Base-by-base conservation (phyloP, 2,329 filamentous ascomycete genomes). In the Ophiocordyceps camponoti-floridani region DNA sequence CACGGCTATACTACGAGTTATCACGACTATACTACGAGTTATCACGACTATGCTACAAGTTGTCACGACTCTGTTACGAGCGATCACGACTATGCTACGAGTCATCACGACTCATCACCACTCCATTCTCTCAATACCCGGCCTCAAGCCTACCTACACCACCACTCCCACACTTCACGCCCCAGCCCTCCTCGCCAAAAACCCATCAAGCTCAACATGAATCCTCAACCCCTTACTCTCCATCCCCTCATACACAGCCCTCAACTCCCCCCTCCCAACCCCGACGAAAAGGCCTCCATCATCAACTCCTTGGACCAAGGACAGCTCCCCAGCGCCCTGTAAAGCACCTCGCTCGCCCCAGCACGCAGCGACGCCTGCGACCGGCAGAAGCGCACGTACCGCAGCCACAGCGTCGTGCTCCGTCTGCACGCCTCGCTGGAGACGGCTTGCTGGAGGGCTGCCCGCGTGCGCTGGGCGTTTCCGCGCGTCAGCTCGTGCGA, bases 371-470 rank as follows among this genome's bases (percentile, higher is more conserved):
- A 64, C 43, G 58, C 54, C 14, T 63, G 55, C 8, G 51, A 47
- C 45, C 57, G 54, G 50, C 66, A 68, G 54, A 73, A 71, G 8
- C 62, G 63, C 19, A 75, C 58, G 48, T 74, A 77, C 4, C 58
- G 56, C 16, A 62, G 52, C 73, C 73, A 77, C 4, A 77, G 49
- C 6, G 58, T 56, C 1, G 61, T 53, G 42, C 64, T 69, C 35
- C 60, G 58, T 27, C 54, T 59, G 53, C 65, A 63, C 10, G 50
- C 50, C 4, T 63, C 60, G 43, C 61, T 62, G 1, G 57, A 56
- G 2, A 77, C 53, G 1, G 72, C 69, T n/a, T 64, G 62, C 52
- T 74, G 72, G 45, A 75, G 73, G 0, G 69, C 71, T 1, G 66
- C 63, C 37, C 63, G 64, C 0, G 68, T 61, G 0, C 72, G 70